Evolutionary conservation across 1,284 basidiomycete genomes (phyloP), one percentile per base, ranked within the genome.

Genomic region (Boletus hoseneyae): DNA sequence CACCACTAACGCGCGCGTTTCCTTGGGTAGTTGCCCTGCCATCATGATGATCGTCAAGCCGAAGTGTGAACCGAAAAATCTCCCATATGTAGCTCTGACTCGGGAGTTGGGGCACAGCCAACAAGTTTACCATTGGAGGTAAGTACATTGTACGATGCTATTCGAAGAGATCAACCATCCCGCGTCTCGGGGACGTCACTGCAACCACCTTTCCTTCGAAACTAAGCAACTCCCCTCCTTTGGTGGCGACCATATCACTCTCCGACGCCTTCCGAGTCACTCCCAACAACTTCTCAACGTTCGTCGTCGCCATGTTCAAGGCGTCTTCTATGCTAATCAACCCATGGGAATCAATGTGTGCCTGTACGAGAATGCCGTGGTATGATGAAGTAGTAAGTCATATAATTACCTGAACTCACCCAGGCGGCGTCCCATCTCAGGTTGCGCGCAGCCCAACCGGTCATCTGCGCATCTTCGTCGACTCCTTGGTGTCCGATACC

Each of bases 401-500:
- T 11, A 33, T n/a, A 10, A n/a, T 16, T 13, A 16, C 15, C 16
- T 32, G 16, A 18, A 56, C 53, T 58, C 43, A 63, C 57, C 58
- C 56, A 64, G 0, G 53, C 59, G 11, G 52, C 52, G 50, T 87
- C 84, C 65, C 83, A 85, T 33, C 83, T 75, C 19, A 81, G 69
- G 52, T 84, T 84, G 12, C 78, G 70, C 0, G 78, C 80, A 56
- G 75, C 73, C 76, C 81, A 87, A 34, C 69, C 65, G 1, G 62
- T 38, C 27, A 62, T 8, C 5, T 23, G n/a, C 0, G 53, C 29
- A 0, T 37, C 25, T 32, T 62, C 64, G 2, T 27, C 5, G 1
- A 52, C 25, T 70, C 75, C 46, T 64, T 65, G 47, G 76, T 72
- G 48, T 42, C 85, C 85, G 38, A 95, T 68, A 1, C 83, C 93